Conservation (phyloP, 345 rosid species). For the Laguncularia racemosa region DNA sequence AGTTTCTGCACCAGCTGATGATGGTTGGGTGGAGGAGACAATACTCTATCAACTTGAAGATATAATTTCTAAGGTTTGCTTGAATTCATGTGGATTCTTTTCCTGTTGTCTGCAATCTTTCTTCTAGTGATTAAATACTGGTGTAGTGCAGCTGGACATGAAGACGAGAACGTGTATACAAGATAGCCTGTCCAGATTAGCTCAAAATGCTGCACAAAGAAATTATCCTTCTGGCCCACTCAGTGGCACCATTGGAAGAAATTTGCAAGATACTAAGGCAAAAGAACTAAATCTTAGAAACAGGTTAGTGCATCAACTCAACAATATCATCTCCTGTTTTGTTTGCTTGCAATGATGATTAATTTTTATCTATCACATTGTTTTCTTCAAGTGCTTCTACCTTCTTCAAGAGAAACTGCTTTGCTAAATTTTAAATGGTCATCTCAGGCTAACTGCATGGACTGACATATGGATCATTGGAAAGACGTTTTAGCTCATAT, state of each 20-base stretch:
- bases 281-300: conserved; percentile 14
- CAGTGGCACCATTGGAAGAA: conserved; percentile 44
- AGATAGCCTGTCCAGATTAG: conserved; percentile 94
- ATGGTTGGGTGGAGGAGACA: conserved; percentile 41
- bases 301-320: too few relatives aligned
- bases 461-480: too few relatives aligned
- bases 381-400: too few relatives aligned
- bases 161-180: conserved; percentile 66
- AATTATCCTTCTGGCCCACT: conserved; percentile 44
- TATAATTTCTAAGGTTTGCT: conserved; percentile 62
- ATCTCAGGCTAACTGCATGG: too few relatives aligned
- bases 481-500: too few relatives aligned
- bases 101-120: conserved; percentile 12
- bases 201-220: conserved; percentile 77
- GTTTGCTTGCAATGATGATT: too few relatives aligned
- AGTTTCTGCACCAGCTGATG: conserved; percentile 31
- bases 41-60: conserved; percentile 66
- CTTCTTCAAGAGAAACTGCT: too few relatives aligned
- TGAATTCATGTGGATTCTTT: conserved; percentile 9
- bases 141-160: conserved; percentile 57
- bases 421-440: too few relatives aligned
- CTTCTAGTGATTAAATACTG: conserved; percentile 10
- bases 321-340: too few relatives aligned
- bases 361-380: too few relatives aligned
- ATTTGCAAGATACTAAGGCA: conserved; percentile 30